These are phyloP conservation scores for Leccinellum luteum DNA, from an alignment of 768 basidiomycete species.

Conservation along the genomic window DNA sequence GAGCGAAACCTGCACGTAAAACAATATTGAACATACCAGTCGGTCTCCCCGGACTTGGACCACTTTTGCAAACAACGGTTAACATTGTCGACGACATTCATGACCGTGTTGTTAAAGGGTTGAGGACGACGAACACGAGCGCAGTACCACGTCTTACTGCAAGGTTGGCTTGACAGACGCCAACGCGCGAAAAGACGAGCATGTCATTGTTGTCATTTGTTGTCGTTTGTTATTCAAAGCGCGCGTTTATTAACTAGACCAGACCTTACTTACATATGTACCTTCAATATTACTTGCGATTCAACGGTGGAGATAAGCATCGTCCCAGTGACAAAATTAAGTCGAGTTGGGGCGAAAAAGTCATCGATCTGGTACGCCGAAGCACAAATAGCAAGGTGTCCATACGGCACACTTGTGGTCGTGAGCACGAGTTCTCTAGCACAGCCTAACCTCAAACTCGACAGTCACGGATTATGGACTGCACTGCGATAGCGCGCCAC, in stretches of 20 bases:
- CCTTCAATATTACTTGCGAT: no score
- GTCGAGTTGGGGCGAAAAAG: no score
- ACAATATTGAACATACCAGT: conserved; percentile 48
- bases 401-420: no score
- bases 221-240: conserved; percentile 23
- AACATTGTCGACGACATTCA: conserved; percentile 62
- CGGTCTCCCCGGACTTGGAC: conserved; percentile 56
- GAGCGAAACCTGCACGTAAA: conserved; percentile 16
- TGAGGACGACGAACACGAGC: conserved; percentile 15
- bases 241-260: background rate
- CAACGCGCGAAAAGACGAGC: conserved; percentile 17
- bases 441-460: background rate
- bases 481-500: background rate
- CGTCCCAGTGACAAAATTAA: no score
- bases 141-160: conserved; percentile 10
- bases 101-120: conserved; percentile 26
- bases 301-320: background rate
- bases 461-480: background rate
- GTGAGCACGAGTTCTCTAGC: background rate
- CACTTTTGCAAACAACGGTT: conserved; percentile 50
- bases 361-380: no score
- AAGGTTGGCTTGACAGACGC: conserved; percentile 15
- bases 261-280: no score
- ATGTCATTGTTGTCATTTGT: conserved; percentile 28
- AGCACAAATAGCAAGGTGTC: background rate